Evolutionary conservation across 164 flowering plant genomes (phyloP), one percentile per base, ranked within the genome.

Genomic region (Liquidambar formosana): DNA sequence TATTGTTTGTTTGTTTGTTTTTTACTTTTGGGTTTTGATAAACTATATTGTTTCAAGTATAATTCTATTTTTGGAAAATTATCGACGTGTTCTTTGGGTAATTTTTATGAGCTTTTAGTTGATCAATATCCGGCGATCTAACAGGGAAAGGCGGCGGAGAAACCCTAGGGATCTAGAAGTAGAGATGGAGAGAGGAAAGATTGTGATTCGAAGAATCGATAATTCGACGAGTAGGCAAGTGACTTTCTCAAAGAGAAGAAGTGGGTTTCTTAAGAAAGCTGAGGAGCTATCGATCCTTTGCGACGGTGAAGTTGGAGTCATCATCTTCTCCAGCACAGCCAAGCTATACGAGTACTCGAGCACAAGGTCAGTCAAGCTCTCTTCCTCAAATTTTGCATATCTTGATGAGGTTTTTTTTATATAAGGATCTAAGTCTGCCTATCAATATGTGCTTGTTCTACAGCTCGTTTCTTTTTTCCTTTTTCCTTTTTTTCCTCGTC

Each of bases 291-390:
- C 77, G 4, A 73, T 73, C 63, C 80, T 77, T 5, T 77, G 79
- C 15, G 79, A 77, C 53, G 79, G 76, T 8, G 73, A 77, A 61
- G 76, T 77, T 44, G 76, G 79, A 1, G 16, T 73, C 16, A 69
- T 77, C 4, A 77, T 77, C 54, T 77, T 77, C 73, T 77, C 79
- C 18, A 72, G 79, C 73, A 72, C 79, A 22, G 51, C 64, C 67
- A 77, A 62, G 73, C 79, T 77, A 33, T 69, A 77, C 19, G 74
- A 77, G 3, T 77, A 73, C 56, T 57, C 79, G 1, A 77, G 65
- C 76, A 21, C 79, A 14, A 77, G 76, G 79, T 77, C 49, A 44
- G 64, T 67, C 38, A 16, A 21, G 49, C 49, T 28, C n/a, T 52
- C 61, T 45, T 43, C n/a, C 58, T 26, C 10, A 57, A 65, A 25